Evolutionary conservation across 345 rosid species (phyloP).

Genomic region (Eucalyptus erythrocorys): DNA sequence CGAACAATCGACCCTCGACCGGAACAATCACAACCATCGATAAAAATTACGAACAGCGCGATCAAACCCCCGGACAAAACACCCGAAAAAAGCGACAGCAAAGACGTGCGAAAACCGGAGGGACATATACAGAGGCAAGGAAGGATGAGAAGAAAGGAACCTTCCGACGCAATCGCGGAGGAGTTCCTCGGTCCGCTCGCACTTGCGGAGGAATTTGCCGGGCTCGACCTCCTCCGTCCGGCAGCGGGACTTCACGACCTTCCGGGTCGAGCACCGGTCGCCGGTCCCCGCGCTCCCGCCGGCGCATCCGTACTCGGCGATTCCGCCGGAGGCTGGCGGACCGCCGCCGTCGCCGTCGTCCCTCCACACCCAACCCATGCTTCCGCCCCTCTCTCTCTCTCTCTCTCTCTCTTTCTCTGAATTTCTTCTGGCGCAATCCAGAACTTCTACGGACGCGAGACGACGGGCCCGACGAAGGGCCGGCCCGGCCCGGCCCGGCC

Average conservation of each 20-base stretch:
- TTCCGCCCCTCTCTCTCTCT: not conserved
- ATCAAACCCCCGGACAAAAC: not conserved
- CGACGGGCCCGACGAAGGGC: not conserved
- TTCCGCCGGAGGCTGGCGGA: constrained; percentile 5
- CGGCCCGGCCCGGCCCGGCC: not conserved
- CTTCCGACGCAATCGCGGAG: constrained; percentile 65
- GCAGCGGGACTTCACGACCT: constrained; percentile 60
- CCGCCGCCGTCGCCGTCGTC: constrained; percentile 14
- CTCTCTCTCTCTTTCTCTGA: not conserved
- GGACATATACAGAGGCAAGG: not conserved
- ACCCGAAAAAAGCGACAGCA: not conserved
- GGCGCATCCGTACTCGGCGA: not conserved
- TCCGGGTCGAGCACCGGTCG: constrained; percentile 46
- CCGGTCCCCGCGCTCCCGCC: not conserved
- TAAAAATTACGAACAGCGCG: not conserved
- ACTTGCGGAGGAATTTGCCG: constrained; percentile 72
- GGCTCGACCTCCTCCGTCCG: constrained; percentile 88
- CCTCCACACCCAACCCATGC: constrained; percentile 67
- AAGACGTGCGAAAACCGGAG: not conserved
- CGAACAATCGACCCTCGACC: not conserved
- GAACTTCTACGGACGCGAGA: not conserved
- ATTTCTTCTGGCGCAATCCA: not conserved
- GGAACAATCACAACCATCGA: not conserved
- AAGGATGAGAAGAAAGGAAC: constrained; percentile 6
- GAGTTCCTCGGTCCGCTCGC: constrained; percentile 75